Percentiles rank a stretch among this genome's conserved stretches.
phyloP scores from a whole-genome alignment of 768 basidiomycete species.

The Lentinula aciculospora region DNA sequence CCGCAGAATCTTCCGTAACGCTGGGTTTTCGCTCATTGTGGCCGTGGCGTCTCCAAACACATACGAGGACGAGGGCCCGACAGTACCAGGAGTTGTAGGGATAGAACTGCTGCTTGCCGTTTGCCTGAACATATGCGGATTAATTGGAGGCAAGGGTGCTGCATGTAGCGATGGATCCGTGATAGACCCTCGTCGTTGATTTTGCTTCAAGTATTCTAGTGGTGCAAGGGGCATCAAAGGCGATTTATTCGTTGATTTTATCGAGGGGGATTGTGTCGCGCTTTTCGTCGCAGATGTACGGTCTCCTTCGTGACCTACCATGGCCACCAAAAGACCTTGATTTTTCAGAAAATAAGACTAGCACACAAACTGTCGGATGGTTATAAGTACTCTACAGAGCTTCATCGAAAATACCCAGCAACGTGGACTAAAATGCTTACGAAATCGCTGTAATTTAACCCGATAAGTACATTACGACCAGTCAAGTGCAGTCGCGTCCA shows the following conservation, averaged over 20 bases:
- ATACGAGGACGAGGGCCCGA: constrained; percentile 62
- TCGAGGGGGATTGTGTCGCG: constrained; percentile 5
- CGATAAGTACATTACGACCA: background rate
- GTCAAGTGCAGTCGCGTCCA: constrained; percentile 19
- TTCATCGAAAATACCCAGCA: constrained; percentile 5
- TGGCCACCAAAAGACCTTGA: background rate
- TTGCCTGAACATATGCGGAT: constrained; percentile 13
- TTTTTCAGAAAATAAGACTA: background rate
- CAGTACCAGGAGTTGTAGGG: constrained; percentile 31
- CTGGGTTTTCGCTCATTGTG: constrained; percentile 27
- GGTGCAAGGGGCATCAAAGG: constrained; percentile 64
- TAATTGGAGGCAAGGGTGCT: constrained; percentile 23
- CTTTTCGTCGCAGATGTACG: background rate
- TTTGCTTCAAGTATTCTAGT: constrained; percentile 76
- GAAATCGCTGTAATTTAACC: background rate
- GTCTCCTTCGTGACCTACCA: background rate
- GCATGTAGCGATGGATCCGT: constrained; percentile 80
- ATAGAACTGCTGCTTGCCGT: constrained; percentile 10
- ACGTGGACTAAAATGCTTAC: constrained; percentile 1
- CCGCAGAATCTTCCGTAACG: constrained; percentile 54
- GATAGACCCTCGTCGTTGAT: constrained; percentile 77
- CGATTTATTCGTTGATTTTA: constrained; percentile 21
- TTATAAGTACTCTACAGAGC: constrained; percentile 1
- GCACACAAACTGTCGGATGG: background rate
- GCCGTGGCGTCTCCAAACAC: constrained; percentile 64